Evolutionary conservation across 2,329 filamentous ascomycete genomes (phyloP).

Genomic region (Claviceps sp.): DNA sequence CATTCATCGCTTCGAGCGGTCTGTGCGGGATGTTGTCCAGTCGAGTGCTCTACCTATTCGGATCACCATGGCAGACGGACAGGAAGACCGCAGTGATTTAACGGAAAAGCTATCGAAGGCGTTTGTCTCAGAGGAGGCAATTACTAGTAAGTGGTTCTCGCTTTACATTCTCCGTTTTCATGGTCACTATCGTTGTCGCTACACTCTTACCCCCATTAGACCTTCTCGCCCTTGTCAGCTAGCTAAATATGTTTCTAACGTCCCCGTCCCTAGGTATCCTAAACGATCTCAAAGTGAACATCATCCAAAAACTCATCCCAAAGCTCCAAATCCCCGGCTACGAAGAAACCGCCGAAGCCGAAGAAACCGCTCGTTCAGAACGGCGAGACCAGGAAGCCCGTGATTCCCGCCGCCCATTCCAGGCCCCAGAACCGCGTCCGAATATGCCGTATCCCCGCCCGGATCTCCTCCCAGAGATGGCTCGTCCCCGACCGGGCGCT

Average conservation of each 20-base stretch:
- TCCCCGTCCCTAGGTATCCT: conserved; percentile 41
- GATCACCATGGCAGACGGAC: conserved; percentile 31
- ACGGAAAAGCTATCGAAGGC: conserved; percentile 38
- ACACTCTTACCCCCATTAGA: too few species aligned
- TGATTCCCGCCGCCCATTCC: conserved; percentile 19
- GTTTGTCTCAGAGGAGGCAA: conserved; percentile 60
- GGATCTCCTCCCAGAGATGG: conserved; percentile 49
- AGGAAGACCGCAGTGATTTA: conserved; percentile 38
- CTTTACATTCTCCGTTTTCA: too few species aligned
- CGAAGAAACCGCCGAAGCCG: conserved; percentile 41
- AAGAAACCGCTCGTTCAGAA: conserved; percentile 27
- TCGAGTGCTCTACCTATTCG: conserved; percentile 41
- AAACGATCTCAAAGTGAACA: conserved; percentile 57
- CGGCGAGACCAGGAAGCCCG: conserved; percentile 28
- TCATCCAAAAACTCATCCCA: conserved; percentile 76
- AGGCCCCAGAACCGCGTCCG: conserved; percentile 35
- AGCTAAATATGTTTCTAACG: not conserved
- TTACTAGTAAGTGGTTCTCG: conserved; percentile 29
- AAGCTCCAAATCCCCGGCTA: conserved; percentile 67
- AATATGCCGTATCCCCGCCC: conserved; percentile 53
- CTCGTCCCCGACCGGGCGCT: conserved; percentile 44
- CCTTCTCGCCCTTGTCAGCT: too few species aligned
- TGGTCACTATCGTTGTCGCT: too few species aligned
- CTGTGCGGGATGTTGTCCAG: conserved; percentile 58
- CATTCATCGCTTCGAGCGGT: conserved; percentile 64